phyloP scores from a whole-genome alignment of 192 early-diverging fungal species.

The Ambispora gerdemannii region DNA sequence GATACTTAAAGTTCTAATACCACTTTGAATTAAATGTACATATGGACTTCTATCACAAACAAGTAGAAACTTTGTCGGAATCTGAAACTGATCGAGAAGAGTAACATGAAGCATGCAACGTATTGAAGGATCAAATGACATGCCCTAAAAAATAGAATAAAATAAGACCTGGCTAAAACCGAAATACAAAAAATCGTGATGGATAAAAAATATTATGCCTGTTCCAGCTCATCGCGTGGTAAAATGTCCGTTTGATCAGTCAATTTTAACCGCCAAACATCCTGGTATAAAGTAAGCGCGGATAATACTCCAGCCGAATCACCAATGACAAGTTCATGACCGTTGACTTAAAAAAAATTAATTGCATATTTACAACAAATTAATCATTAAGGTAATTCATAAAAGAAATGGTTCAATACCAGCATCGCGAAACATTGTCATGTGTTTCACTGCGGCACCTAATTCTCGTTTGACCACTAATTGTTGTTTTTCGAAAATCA shows the following conservation, averaged over 20 bases:
- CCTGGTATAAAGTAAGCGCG: constrained; percentile 32
- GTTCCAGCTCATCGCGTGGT: neutral
- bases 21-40: constrained; percentile 37
- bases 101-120: constrained; percentile 31
- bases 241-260: constrained; percentile 33
- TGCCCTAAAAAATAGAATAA: neutral
- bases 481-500: constrained; percentile 35
- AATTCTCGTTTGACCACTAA: constrained; percentile 33
- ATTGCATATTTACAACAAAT: neutral
- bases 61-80: constrained; percentile 34
- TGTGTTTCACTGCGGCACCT: constrained; percentile 27
- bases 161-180: neutral
- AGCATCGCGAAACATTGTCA: constrained; percentile 34
- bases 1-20: constrained; percentile 30
- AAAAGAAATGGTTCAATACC: constrained; percentile 18
- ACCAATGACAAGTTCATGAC: constrained; percentile 39
- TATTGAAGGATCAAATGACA: constrained; percentile 9
- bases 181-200: neutral
- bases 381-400: neutral
- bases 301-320: constrained; percentile 34
- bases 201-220: neutral
- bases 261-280: constrained; percentile 35
- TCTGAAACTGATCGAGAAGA: constrained; percentile 31
- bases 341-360: constrained; percentile 27
- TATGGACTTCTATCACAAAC: constrained; percentile 35